Conservation (phyloP, 306 rosid genomes). For the Datisca glomerata region DNA sequence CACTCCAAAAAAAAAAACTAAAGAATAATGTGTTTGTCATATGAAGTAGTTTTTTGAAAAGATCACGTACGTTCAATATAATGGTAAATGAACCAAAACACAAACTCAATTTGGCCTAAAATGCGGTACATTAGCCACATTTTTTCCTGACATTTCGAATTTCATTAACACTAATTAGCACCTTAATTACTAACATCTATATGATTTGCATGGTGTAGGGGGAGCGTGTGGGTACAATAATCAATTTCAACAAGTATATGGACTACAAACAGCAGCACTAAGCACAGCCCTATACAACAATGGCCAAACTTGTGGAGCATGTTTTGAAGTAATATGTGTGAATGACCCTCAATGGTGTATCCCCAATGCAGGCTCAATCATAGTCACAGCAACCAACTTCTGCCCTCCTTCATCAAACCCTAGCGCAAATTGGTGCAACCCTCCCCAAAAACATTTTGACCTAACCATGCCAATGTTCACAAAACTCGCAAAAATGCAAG, state of each 20-base stretch:
- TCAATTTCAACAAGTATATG: constrained; percentile 30
- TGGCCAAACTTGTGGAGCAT: constrained; percentile 24
- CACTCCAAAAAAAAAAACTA: no score
- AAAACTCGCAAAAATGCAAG: constrained; percentile 11
- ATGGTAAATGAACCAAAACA: no score
- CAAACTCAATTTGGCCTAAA: no score
- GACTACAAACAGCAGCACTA: constrained; percentile 22
- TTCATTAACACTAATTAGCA: no score
- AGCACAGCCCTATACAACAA: constrained; percentile 38
- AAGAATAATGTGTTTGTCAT: no score
- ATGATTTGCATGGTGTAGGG: constrained; percentile 4
- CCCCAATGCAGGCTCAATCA: constrained; percentile 13
- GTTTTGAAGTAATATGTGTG: constrained; percentile 25
- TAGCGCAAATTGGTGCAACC: constrained; percentile 26
- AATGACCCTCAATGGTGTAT: constrained; percentile 27
- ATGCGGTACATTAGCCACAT: no score
- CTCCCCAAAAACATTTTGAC: constrained; percentile 34
- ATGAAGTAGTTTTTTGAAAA: no score
- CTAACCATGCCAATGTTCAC: constrained; percentile 28
- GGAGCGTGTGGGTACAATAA: constrained; percentile 43
- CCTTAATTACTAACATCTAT: neutral
- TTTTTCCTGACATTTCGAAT: no score
- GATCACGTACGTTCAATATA: no score
- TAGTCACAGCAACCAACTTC: constrained; percentile 25
- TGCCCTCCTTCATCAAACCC: constrained; percentile 23